A percentile compares a stretch with the other conserved stretches of the same genome.
phyloP scores from a whole-genome alignment of 768 basidiomycete genomes.

The Erythrobasidium yunnanense region DNA sequence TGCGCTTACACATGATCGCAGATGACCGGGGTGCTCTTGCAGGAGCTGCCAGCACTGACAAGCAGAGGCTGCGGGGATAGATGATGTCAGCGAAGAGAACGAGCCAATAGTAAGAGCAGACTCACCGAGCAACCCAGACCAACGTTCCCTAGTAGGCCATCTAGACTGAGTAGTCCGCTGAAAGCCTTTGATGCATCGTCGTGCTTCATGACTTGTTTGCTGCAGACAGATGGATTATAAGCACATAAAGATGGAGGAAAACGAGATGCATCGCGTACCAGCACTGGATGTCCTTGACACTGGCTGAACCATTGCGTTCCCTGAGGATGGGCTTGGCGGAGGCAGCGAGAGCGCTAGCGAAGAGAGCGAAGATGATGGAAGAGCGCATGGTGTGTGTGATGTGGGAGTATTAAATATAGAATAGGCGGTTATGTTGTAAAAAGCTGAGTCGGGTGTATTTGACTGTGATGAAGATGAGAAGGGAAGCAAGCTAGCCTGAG shows the following conservation, averaged over 20 bases:
- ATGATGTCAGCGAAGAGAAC: neutral
- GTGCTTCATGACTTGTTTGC: neutral
- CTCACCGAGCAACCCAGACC: conserved; percentile 18
- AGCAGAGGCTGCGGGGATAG: neutral
- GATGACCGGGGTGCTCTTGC: conserved; percentile 22
- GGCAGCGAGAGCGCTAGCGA: neutral
- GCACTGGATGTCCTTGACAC: conserved; percentile 22
- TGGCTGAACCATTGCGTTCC: conserved; percentile 19
- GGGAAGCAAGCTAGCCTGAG: neutral
- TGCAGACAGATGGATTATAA: neutral
- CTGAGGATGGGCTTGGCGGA: conserved; percentile 4
- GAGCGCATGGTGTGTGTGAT: conserved; percentile 5
- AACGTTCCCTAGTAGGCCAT: neutral
- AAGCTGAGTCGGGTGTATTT: too few relatives aligned
- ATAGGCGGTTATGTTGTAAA: too few relatives aligned
- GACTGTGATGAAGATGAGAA: neutral
- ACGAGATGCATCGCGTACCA: neutral
- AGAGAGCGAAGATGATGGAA: neutral
- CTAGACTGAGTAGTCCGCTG: neutral
- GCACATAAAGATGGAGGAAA: neutral
- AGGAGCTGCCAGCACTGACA: neutral
- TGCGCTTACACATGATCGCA: conserved; percentile 14
- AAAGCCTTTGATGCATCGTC: conserved; percentile 13
- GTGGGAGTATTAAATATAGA: neutral
- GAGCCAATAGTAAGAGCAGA: neutral